A percentile compares a stretch with the other conserved stretches of the same genome.
Conservation (phyloP, 768 basidiomycete genomes). For the Infundibulicybe gibba region DNA sequence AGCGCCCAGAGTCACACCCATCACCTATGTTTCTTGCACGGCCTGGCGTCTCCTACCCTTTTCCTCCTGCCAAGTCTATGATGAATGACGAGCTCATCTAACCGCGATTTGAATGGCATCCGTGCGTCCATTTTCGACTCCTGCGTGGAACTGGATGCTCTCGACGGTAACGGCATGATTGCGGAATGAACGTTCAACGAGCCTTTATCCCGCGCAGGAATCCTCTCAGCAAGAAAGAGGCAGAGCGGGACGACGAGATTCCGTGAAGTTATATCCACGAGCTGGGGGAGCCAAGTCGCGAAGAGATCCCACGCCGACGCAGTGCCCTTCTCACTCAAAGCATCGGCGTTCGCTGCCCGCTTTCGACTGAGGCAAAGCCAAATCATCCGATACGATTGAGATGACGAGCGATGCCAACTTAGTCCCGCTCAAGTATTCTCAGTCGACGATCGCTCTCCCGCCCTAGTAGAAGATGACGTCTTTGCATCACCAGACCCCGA, state of each 20-base stretch:
- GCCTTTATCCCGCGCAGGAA: slow-evolving; percentile 4
- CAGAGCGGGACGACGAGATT: slow-evolving; percentile 9
- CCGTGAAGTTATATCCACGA: slow-evolving; percentile 11
- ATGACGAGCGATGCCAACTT: not conserved
- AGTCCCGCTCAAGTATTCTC: slow-evolving; percentile 4
- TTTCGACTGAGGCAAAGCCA: not conserved
- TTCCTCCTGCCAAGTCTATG: no score
- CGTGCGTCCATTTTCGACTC: slow-evolving; percentile 29
- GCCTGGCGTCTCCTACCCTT: no score
- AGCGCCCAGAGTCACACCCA: no score
- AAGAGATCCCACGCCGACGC: slow-evolving; percentile 1
- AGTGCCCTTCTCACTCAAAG: slow-evolving; percentile 6
- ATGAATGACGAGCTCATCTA: not conserved
- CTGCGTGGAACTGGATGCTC: slow-evolving; percentile 26
- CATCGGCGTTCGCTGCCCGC: slow-evolving; percentile 2
- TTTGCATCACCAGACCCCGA: no score
- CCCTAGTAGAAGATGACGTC: no score
- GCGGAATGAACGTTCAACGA: slow-evolving; percentile 30
- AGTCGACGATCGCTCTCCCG: slow-evolving; percentile 9
- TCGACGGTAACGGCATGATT: slow-evolving; percentile 25
- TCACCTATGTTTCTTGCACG: no score
- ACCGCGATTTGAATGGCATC: slow-evolving; percentile 16
- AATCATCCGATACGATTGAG: not conserved
- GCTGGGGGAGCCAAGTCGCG: slow-evolving; percentile 4
- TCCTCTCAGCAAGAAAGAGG: not conserved